Evolutionary conservation across 208 protist genomes (phyloP).

Genomic region (Willaertia magna): DNA sequence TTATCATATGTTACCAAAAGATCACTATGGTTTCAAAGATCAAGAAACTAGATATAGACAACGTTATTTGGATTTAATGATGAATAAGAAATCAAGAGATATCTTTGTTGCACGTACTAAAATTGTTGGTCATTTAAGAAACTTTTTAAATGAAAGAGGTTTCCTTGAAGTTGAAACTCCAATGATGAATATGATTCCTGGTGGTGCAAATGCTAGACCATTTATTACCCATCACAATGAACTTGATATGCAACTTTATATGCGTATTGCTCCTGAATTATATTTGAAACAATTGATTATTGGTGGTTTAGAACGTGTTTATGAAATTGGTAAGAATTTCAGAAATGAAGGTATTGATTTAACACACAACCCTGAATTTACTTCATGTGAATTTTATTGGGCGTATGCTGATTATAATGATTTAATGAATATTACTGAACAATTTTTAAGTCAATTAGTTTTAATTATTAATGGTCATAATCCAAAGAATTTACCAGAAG

Average conservation of each 20-base stretch:
- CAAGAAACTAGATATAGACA: constrained; percentile 86
- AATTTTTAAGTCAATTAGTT: constrained; percentile 83
- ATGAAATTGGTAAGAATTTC: constrained; percentile 99
- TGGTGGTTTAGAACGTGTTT: constrained; percentile 98
- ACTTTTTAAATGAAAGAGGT: constrained; percentile 84
- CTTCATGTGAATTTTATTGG: constrained; percentile 98
- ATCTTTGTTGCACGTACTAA: constrained; percentile 80
- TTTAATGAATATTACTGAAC: constrained; percentile 93
- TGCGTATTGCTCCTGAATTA: constrained; percentile 98
- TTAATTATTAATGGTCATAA: constrained; percentile 76
- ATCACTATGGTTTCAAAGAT: constrained; percentile 76
- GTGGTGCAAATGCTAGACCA: constrained; percentile 95
- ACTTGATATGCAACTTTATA: constrained; percentile 91
- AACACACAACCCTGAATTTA: constrained; percentile 96
- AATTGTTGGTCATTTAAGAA: constrained; percentile 92
- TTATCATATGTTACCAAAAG: constrained; percentile 94
- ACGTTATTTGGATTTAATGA: constrained; percentile 98
- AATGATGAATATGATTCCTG: constrained; percentile 94
- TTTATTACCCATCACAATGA: constrained; percentile 99
- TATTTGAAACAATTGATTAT: constrained; percentile 99
- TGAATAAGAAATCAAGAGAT: constrained; percentile 80
- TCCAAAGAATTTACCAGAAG: constrained; percentile 54
- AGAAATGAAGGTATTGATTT: constrained; percentile 86
- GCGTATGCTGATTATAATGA: constrained; percentile 99
- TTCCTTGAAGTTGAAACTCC: constrained; percentile 98